A percentile compares a stretch with the other conserved stretches of the same genome.
phyloP scores from a whole-genome alignment of 495 filamentous ascomycete species.

The Hypomontagnella submonticulosa region DNA sequence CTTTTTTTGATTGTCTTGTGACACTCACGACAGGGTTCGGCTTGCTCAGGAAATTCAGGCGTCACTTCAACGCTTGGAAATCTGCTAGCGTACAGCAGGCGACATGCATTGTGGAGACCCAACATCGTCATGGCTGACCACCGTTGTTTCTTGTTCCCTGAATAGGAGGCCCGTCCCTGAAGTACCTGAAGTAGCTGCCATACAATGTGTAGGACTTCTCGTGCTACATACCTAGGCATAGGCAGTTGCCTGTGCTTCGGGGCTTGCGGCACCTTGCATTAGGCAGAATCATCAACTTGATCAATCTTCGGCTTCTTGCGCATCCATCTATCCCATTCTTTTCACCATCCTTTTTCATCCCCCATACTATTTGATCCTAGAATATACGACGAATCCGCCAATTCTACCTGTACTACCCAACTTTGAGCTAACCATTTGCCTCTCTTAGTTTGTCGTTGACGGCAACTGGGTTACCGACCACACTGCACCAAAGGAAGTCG shows the following conservation, averaged over 20 bases:
- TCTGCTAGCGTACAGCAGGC: constrained; percentile 35
- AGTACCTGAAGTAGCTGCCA: constrained; percentile 12
- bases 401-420: constrained; percentile 10
- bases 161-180: constrained; percentile 31
- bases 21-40: constrained; percentile 6
- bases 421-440: constrained; percentile 27
- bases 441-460: constrained; percentile 87
- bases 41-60: constrained; percentile 24
- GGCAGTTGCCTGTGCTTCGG: constrained; percentile 25
- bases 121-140: constrained; percentile 31
- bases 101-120: constrained; percentile 37
- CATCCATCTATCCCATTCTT: constrained; percentile 8
- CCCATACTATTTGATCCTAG: constrained; percentile 1
- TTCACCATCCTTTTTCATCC: constrained; percentile 10
- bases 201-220: constrained; percentile 15
- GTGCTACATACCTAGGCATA: constrained; percentile 10
- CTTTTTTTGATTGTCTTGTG: constrained; percentile 26
- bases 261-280: constrained; percentile 40
- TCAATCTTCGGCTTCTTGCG: constrained; percentile 14
- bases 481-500: constrained; percentile 79
- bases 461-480: constrained; percentile 84
- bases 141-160: constrained; percentile 13
- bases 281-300: constrained; percentile 29
- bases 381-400: constrained; percentile 23
- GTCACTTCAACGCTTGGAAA: constrained; percentile 17